Percentiles rank a stretch among this genome's conserved stretches.
Evolutionary conservation across 495 filamentous ascomycete species (phyloP).

Genomic region (Neurospora discreta): DNA sequence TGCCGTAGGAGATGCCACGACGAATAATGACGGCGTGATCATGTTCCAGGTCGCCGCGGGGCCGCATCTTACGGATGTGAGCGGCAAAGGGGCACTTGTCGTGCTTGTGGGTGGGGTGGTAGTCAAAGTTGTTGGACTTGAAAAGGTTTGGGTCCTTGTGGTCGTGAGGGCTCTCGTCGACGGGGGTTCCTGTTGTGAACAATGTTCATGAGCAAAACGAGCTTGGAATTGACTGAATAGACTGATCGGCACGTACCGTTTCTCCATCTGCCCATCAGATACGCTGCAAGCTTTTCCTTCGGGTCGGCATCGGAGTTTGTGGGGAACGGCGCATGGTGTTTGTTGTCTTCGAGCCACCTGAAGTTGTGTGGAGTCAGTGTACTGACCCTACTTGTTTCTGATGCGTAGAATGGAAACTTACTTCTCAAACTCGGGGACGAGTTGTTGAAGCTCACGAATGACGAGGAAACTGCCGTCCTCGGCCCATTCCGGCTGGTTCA

Average conservation of each 20-base stretch:
- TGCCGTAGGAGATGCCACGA: not conserved
- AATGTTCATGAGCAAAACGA: not conserved
- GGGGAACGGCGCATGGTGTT: not conserved
- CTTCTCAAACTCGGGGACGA: not conserved
- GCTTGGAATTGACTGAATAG: not conserved
- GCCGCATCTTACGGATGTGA: constrained; percentile 1
- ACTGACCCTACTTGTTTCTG: not conserved
- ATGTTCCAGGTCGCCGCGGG: not conserved
- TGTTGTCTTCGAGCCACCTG: not conserved
- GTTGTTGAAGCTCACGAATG: not conserved
- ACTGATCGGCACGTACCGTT: not conserved
- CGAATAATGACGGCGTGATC: not conserved
- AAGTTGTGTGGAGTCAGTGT: not conserved
- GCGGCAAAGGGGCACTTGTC: not conserved
- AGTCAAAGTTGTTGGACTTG: not conserved
- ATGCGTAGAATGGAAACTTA: not conserved
- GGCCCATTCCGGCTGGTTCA: not conserved
- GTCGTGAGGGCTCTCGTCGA: not conserved
- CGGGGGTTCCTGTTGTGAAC: not conserved
- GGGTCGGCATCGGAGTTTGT: not conserved
- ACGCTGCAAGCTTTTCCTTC: not conserved
- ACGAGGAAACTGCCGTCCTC: constrained; percentile 2
- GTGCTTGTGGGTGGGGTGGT: not conserved
- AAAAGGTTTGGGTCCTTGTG: not conserved
- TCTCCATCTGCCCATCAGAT: constrained; percentile 1